Percentiles rank a stretch among this genome's conserved stretches.
Evolutionary conservation across 352 stramenopile genomes (phyloP).

Genomic region (Peronospora belbahrii): DNA sequence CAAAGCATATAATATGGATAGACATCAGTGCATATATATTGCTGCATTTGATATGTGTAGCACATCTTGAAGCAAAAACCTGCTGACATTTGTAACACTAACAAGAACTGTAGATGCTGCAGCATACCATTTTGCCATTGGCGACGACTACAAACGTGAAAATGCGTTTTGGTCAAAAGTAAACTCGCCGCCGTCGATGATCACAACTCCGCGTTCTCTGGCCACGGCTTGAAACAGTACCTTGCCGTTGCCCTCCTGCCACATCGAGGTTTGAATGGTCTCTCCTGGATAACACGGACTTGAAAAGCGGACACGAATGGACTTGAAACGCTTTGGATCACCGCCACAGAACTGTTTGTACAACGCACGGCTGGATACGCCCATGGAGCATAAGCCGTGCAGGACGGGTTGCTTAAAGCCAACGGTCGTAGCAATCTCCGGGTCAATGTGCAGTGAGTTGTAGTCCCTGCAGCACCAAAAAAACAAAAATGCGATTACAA

Average conservation of each 20-base stretch:
- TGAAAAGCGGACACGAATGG: constrained; percentile 83
- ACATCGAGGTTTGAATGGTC: constrained; percentile 82
- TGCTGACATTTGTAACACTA: too few relatives aligned
- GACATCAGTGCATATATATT: too few relatives aligned
- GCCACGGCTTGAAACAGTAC: constrained; percentile 71
- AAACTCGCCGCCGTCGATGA: constrained; percentile 79
- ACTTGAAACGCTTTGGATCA: constrained; percentile 67
- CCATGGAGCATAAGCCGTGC: constrained; percentile 92
- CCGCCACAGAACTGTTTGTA: constrained; percentile 74
- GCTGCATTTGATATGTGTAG: too few relatives aligned
- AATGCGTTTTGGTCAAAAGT: constrained; percentile 25
- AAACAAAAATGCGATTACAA: neutral
- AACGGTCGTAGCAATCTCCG: constrained; percentile 63
- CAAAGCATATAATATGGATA: too few relatives aligned
- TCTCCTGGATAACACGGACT: constrained; percentile 83
- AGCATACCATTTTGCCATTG: neutral
- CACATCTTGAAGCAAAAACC: constrained; percentile 29
- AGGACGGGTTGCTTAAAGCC: constrained; percentile 86
- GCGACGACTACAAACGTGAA: constrained; percentile 16
- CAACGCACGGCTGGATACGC: constrained; percentile 68
- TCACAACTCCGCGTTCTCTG: constrained; percentile 65
- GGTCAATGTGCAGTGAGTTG: constrained; percentile 92
- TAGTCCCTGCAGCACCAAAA: constrained; percentile 63
- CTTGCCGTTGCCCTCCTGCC: constrained; percentile 38
- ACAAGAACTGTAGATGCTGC: too few relatives aligned